Percentiles rank a stretch among this genome's conserved stretches.
phyloP scores from a whole-genome alignment of 805 yeast genomes.

The Nakazawaea ishiwadae region DNA sequence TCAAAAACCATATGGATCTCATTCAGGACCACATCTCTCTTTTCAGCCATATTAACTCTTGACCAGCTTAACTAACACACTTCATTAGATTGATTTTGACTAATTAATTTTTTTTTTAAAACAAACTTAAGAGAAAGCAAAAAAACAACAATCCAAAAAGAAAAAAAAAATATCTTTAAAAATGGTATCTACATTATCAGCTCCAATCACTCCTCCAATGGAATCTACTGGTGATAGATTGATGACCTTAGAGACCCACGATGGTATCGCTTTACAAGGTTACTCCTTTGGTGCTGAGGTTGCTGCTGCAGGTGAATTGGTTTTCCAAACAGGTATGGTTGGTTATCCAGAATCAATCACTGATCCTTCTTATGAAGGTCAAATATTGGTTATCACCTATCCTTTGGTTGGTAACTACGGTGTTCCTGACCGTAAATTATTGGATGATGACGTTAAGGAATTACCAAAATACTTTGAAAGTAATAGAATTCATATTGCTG shows the following conservation, averaged over 20 bases:
- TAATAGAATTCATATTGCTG: slow-evolving; percentile 88
- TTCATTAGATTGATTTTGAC: background rate
- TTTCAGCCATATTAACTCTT: no score
- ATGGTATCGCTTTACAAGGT: slow-evolving; percentile 86
- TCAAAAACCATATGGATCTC: no score
- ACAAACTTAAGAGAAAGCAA: background rate
- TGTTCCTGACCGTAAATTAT: slow-evolving; percentile 84
- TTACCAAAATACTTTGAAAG: slow-evolving; percentile 94
- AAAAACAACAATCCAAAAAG: background rate
- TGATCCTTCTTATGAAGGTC: slow-evolving; percentile 98
- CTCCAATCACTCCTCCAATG: slow-evolving; percentile 90
- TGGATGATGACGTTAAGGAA: slow-evolving; percentile 68
- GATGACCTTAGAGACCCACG: slow-evolving; percentile 84
- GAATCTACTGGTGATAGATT: slow-evolving; percentile 76
- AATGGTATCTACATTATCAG: slow-evolving; percentile 50
- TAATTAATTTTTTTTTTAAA: background rate
- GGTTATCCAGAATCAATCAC: slow-evolving; percentile 98
- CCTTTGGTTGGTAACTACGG: slow-evolving; percentile 98
- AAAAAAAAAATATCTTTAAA: background rate
- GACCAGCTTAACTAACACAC: slow-evolving; percentile 1
- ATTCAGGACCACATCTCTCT: no score
- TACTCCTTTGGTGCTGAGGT: slow-evolving; percentile 94
- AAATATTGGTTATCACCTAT: slow-evolving; percentile 91
- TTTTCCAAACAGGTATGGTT: slow-evolving; percentile 99
- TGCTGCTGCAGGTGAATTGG: slow-evolving; percentile 93